These are phyloP conservation scores for Solioccasus polychromus DNA, from an alignment of 768 basidiomycete species.

Conservation along the genomic window DNA sequence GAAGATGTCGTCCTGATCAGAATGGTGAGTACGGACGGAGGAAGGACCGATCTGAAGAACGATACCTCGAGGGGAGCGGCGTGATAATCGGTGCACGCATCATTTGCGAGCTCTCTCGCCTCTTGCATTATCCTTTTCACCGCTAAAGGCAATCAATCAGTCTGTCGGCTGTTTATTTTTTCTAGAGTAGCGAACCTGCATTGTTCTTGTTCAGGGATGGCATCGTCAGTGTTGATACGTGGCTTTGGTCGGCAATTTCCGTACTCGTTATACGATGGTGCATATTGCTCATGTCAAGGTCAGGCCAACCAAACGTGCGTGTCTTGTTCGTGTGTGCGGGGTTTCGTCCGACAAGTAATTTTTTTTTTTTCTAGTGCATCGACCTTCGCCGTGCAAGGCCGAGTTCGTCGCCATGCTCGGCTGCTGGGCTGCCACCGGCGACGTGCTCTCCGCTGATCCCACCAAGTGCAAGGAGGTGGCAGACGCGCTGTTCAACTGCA, in stretches of 20 bases:
- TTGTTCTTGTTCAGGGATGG: constrained; percentile 83
- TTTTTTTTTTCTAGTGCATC: constrained; percentile 4
- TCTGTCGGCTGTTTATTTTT: background rate
- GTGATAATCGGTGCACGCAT: constrained; percentile 82
- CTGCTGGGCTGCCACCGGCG: constrained; percentile 79
- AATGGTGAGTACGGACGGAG: constrained; percentile 7
- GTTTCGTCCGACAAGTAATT: background rate
- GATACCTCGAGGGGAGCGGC: constrained; percentile 78
- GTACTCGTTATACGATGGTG: constrained; percentile 36
- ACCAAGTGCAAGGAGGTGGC: constrained; percentile 58
- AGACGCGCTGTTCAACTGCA: constrained; percentile 68
- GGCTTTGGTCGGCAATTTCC: constrained; percentile 14
- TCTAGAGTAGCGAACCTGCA: constrained; percentile 56
- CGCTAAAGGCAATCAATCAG: constrained; percentile 42
- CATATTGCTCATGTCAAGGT: constrained; percentile 82
- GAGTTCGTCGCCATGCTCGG: constrained; percentile 78
- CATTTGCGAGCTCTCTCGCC: constrained; percentile 81
- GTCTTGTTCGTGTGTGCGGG: background rate
- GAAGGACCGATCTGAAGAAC: constrained; percentile 2
- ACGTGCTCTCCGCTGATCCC: constrained; percentile 48
- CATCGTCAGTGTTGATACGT: constrained; percentile 18
- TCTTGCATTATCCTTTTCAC: constrained; percentile 98
- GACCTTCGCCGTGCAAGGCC: constrained; percentile 24
- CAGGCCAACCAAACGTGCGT: constrained; percentile 68
- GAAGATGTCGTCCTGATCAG: constrained; percentile 78